Evolutionary conservation across 106 monocot species (phyloP), one percentile per base, ranked within the genome.

Genomic region (Narthecium ossifragum): DNA sequence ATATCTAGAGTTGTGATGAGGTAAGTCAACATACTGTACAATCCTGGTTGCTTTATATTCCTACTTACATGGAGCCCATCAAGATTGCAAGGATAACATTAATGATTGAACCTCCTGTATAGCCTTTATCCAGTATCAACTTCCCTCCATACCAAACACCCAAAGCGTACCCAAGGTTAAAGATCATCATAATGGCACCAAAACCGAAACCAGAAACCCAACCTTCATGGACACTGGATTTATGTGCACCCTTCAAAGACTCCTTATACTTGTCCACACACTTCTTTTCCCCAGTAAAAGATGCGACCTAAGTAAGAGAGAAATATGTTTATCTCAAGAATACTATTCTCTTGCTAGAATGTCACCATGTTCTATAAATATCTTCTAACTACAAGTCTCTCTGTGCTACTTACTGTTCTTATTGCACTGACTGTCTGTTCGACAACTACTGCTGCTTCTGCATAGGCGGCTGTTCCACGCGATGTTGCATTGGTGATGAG

Each of bases 351-450:
- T n/a, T n/a, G n/a, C n/a, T n/a, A n/a, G n/a, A n/a, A n/a, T n/a
- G n/a, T n/a, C n/a, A n/a, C n/a, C n/a, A n/a, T n/a, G n/a, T n/a
- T n/a, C n/a, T n/a, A n/a, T n/a, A n/a, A n/a, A n/a, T n/a, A n/a
- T n/a, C n/a, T n/a, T n/a, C n/a, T n/a, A n/a, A n/a, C n/a, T n/a
- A n/a, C n/a, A n/a, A n/a, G n/a, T n/a, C n/a, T n/a, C n/a, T n/a
- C n/a, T n/a, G n/a, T n/a, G n/a, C 1, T 46, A 66, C 78, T 71
- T 62, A 91, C 91, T 37, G 91, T 91, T 74, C 91, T 82, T 26
- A 91, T 91, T 14, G 91, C 76, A 9, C 91, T 77, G 31, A 83
- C 65, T 1, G 79, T 91, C 61, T 91, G 83, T 39, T 86, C 91
- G 17, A 83, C 91, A 2, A 86, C 59, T 25, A 66, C 75, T 29